A percentile compares a stretch with the other conserved stretches of the same genome.
Conservation (phyloP, 495 filamentous ascomycete genomes). For the Aspergillus mulundensis region DNA sequence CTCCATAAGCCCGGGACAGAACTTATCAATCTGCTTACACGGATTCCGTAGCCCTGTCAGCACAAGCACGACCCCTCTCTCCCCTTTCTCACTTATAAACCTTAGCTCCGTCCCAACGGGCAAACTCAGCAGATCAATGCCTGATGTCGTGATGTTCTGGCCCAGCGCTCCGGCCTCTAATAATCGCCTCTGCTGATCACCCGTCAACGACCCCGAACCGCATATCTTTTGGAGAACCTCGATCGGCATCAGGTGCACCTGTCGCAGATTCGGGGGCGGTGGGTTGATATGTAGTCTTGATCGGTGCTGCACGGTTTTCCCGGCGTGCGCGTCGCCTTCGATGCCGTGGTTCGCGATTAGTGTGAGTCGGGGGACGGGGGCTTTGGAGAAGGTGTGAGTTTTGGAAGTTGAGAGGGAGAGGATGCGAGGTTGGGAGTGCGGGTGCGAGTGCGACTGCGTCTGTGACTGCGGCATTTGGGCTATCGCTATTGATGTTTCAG, state of each 20-base stretch:
- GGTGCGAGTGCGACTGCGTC: too few relatives aligned
- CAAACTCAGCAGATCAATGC: slow-evolving; percentile 3
- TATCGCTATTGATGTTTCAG: too few relatives aligned
- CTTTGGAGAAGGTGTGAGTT: slow-evolving; percentile 7
- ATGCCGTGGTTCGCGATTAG: slow-evolving; percentile 5
- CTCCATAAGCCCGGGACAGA: slow-evolving; percentile 7
- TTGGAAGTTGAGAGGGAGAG: not conserved
- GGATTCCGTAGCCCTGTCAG: slow-evolving; percentile 10
- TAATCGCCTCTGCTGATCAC: not conserved
- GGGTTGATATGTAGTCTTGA: slow-evolving; percentile 6
- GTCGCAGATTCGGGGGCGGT: slow-evolving; percentile 7
- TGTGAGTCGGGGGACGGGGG: not conserved
- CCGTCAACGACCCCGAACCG: too few relatives aligned
- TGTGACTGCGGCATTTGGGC: too few relatives aligned
- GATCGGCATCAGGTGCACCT: slow-evolving; percentile 13
- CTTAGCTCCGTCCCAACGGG: not conserved
- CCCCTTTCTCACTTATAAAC: not conserved
- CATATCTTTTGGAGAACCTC: not conserved
- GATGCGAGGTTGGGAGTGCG: too few relatives aligned
- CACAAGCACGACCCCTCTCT: not conserved
- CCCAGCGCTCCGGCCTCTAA: not conserved
- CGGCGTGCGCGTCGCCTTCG: slow-evolving; percentile 10
- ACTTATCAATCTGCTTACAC: slow-evolving; percentile 5
- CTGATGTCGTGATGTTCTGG: slow-evolving; percentile 11
- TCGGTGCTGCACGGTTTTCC: slow-evolving; percentile 11